Conservation (phyloP, 2,329 filamentous ascomycete species). For the Ceratocystis diversiconidia region DNA sequence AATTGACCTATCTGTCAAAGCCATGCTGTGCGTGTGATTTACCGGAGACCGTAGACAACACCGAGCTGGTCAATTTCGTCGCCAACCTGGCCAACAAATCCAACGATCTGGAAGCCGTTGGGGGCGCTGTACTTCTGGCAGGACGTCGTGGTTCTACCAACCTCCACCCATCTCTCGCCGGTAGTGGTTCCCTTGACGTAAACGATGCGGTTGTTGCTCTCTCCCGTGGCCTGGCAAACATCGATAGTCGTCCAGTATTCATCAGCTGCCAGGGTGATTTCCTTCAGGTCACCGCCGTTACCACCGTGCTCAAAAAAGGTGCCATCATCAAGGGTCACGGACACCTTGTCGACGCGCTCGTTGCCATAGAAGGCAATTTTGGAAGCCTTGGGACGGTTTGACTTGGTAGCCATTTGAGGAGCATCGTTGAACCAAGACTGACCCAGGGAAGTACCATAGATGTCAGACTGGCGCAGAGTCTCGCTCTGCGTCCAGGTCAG, state of each 20-base stretch:
- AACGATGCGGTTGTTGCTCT: slow-evolving; percentile 37
- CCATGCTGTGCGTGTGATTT: slow-evolving; percentile 8
- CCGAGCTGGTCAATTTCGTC: slow-evolving; percentile 43
- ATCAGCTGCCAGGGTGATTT: slow-evolving; percentile 30
- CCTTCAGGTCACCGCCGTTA: slow-evolving; percentile 32
- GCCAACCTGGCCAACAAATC: slow-evolving; percentile 37
- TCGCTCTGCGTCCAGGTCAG: slow-evolving; percentile 32
- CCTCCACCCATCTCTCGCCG: slow-evolving; percentile 30
- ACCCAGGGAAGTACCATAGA: slow-evolving; percentile 36
- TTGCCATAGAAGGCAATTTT: slow-evolving; percentile 34
- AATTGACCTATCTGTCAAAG: too few relatives aligned
- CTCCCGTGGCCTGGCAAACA: slow-evolving; percentile 37
- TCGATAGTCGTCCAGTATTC: slow-evolving; percentile 37
- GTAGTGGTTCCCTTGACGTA: slow-evolving; percentile 40
- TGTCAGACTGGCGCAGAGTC: slow-evolving; percentile 31
- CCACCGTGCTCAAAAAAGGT: slow-evolving; percentile 39
- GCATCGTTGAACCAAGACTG: slow-evolving; percentile 41
- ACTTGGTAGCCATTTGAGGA: slow-evolving; percentile 25
- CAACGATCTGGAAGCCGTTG: slow-evolving; percentile 38
- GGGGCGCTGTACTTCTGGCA: slow-evolving; percentile 35
- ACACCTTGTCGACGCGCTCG: slow-evolving; percentile 37
- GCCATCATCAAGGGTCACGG: slow-evolving; percentile 34
- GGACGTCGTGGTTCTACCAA: slow-evolving; percentile 30
- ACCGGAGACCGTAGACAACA: slow-evolving; percentile 33
- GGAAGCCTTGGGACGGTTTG: slow-evolving; percentile 25